Conservation (phyloP, 139 green algal species). For the Micractinium sp. region DNA sequence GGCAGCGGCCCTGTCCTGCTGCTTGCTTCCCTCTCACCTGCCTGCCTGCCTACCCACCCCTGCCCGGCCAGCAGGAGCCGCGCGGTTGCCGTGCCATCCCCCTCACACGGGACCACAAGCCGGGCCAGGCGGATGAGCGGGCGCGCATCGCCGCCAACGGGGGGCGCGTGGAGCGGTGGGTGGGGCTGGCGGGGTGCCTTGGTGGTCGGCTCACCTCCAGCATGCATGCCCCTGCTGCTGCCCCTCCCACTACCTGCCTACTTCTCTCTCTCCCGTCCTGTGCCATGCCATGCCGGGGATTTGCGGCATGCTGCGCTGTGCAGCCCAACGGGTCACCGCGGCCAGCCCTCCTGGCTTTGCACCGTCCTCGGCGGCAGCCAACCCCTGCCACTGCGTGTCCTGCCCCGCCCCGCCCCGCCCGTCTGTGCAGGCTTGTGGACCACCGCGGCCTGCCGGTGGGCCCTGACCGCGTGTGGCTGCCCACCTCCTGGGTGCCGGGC, state of each 20-base stretch:
- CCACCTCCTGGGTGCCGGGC: slow-evolving; percentile 80
- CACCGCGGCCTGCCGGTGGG: slow-evolving; percentile 80
- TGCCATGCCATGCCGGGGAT: background rate
- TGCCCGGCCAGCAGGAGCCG: background rate
- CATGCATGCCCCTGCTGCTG: background rate
- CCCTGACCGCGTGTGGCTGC: slow-evolving; percentile 84
- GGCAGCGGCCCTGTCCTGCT: no score
- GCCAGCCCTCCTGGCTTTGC: no score
- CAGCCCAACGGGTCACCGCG: no score
- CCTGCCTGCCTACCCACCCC: background rate
- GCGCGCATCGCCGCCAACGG: slow-evolving; percentile 74
- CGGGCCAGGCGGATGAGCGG: slow-evolving; percentile 72
- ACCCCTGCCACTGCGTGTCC: no score
- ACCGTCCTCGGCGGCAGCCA: no score
- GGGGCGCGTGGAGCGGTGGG: slow-evolving; percentile 84
- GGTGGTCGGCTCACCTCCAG: no score
- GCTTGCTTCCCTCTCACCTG: no score
- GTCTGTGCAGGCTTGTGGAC: slow-evolving; percentile 68
- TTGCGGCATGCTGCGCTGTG: background rate
- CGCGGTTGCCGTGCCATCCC: slow-evolving; percentile 61
- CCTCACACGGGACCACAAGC: slow-evolving; percentile 93
- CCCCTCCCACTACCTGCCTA: no score
- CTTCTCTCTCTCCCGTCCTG: background rate
- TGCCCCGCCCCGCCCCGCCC: background rate
- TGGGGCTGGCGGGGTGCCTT: background rate